Base-by-base conservation (phyloP, 192 early-diverging fungal species). In the Umbelopsis vinacea region DNA sequence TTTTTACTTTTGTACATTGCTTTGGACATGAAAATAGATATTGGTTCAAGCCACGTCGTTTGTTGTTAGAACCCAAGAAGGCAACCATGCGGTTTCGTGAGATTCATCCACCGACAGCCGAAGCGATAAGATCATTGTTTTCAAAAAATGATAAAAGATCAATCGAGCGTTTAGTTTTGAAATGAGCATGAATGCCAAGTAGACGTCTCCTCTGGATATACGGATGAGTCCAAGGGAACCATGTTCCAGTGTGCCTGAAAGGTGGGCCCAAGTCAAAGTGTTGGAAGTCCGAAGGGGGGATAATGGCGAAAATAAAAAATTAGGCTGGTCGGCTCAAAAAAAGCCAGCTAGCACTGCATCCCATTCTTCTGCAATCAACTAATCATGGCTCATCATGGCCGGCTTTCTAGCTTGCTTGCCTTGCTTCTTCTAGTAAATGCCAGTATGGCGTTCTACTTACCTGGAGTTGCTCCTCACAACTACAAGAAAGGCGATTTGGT, bases 381-480 rank as follows among this genome's bases (percentile, higher is more conserved):
- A 29, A 63, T 63, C 57, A 63, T 63, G 57, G 57, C 14, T 63
- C 57, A 63, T 63, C 57, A 63, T 37, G 57, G 57, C 57, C 26
- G 57, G 57, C 57, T 63, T 63, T 63, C 57, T 29, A 29, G 57
- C 29, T 63, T 68, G 67, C 67, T 52, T 68, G 48, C 67, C 67
- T 68, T 68, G 67, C 46, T 68, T 35, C 67, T 68, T 19, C 38
- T 74, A 17, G 73, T 54, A 46, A 38, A 48, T 37, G 46, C 45
- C 12, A 63, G 69, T 12, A 52, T 73, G 23, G 92, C 91, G 6
- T 98, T 97, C 82, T 98, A 98, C 77, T 85, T 98, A 11, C 96
- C 96, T 11, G 96, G 96, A 38, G 93, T 98, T 33, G 93, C 95
- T 0, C 96, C 96, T 35, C 84, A 88, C 48, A 94, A 98, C 78